Evolutionary conservation across 306 rosid genomes (phyloP).

Genomic region (Citrullus amarus): DNA sequence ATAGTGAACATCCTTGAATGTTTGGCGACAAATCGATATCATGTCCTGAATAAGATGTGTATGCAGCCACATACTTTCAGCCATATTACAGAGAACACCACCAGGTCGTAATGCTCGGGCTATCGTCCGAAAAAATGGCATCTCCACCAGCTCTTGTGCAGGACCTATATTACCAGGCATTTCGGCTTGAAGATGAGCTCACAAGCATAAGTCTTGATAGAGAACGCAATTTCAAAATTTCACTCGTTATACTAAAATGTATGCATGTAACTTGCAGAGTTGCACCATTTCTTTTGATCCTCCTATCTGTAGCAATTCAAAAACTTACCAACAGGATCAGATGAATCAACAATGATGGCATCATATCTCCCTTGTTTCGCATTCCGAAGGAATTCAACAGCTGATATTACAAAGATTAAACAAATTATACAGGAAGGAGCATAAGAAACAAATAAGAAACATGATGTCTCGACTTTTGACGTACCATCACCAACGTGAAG

Average conservation of each 20-base stretch:
- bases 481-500: slow-evolving; percentile 87
- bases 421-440: not conserved
- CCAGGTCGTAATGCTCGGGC: slow-evolving; percentile 91
- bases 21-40: slow-evolving; percentile 57
- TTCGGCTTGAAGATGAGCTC: not conserved
- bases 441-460: slow-evolving; percentile 8
- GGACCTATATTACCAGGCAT: slow-evolving; percentile 49
- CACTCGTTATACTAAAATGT: not conserved
- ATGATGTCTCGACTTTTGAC: not conserved
- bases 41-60: slow-evolving; percentile 87
- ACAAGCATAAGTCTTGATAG: not conserved
- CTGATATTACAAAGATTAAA: slow-evolving; percentile 30
- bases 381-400: slow-evolving; percentile 56
- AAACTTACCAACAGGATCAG: slow-evolving; percentile 88
- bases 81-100: slow-evolving; percentile 96
- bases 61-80: slow-evolving; percentile 99
- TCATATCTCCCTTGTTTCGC: slow-evolving; percentile 72
- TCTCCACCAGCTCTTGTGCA: slow-evolving; percentile 97
- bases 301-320: not conserved
- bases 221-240: not conserved
- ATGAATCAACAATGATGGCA: slow-evolving; percentile 91
- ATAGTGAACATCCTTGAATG: slow-evolving; percentile 75
- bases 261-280: not conserved
- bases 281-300: not conserved
- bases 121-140: slow-evolving; percentile 82